Evolutionary conservation across 331 rosid species (phyloP), one percentile per base, ranked within the genome.

Genomic region (Prunus yedoensis): DNA sequence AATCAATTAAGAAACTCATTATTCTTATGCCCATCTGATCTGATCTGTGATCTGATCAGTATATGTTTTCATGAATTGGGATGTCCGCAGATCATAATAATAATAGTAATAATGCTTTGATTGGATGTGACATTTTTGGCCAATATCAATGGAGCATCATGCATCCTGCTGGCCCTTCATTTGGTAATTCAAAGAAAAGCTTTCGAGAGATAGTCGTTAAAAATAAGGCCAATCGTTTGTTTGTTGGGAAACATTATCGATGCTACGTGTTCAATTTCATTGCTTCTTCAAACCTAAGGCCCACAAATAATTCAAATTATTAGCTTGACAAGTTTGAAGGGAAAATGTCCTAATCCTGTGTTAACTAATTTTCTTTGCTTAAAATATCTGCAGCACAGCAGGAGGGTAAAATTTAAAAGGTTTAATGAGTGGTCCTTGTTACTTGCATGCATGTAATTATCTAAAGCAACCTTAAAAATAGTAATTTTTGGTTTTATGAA

Each of bases 281-380:
- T 73, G 8, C 57, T 68, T 25, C 30, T 16, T 74, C 69, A 60
- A 28, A 18, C 14, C 17, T 3, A 60, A 27, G 77, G 77, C 49
- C 77, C 77, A 74, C 77, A 17, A 60, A 74, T 27, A 74, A 74
- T 74, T 25, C 60, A 12, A 60, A 74, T 11, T 47, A 27, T 28
- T 74, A 45, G 57, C 46, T 59, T 20, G 53, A 60, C 77, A 46
- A 32, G 8, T 28, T 11, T 60, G 68, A n/a, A 60, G 56, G 32
- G 28, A 41, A 65, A 65, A 0, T 63, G 32, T 63, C 23, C 16
- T 60, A 11, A 15, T 25, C 23, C 23, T 16, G 2, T 53, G 54
- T 23, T 58, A 65, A 38, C 13, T 23, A 27, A 17, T n/a, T 63
- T 32, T 5, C 38, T 4, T 63, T 17, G 25, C 15, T 0, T 23